These are phyloP conservation scores for Oryza meyeriana DNA, from an alignment of 176 grass and related monocot species.

Conservation along the genomic window DNA sequence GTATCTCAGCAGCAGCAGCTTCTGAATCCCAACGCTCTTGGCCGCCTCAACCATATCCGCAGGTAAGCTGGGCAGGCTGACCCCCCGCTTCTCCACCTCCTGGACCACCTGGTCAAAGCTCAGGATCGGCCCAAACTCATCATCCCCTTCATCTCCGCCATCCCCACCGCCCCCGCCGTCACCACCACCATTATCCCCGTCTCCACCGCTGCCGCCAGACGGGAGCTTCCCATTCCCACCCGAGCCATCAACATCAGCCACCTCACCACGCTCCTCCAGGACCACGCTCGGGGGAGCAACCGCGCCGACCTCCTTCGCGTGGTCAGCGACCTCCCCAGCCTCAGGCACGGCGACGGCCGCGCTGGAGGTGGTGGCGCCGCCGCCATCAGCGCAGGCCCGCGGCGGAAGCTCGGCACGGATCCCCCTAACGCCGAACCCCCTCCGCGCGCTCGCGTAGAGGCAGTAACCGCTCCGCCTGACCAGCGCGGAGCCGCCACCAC, in stretches of 20 bases:
- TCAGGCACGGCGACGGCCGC: neutral
- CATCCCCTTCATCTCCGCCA: constrained; percentile 30
- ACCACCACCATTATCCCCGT: neutral
- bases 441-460: neutral
- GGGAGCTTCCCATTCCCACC: constrained; percentile 38
- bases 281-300: neutral
- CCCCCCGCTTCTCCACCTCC: constrained; percentile 48
- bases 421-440: constrained; percentile 4
- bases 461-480: neutral
- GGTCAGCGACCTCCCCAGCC: neutral
- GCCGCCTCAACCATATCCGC: constrained; percentile 70
- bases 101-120: constrained; percentile 61
- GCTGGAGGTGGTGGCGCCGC: neutral
- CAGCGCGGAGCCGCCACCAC: neutral
- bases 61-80: constrained; percentile 51
- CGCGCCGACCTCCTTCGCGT: neutral
- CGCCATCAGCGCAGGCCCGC: constrained; percentile 12
- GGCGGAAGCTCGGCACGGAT: constrained; percentile 27
- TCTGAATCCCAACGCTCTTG: constrained; percentile 65
- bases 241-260: constrained; percentile 19
- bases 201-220: neutral
- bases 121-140: constrained; percentile 67
- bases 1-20: constrained; percentile 64
- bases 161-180: neutral
- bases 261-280: neutral